Conservation (phyloP, 2,329 filamentous ascomycete species). For the Pseudogymnoascus sp. region DNA sequence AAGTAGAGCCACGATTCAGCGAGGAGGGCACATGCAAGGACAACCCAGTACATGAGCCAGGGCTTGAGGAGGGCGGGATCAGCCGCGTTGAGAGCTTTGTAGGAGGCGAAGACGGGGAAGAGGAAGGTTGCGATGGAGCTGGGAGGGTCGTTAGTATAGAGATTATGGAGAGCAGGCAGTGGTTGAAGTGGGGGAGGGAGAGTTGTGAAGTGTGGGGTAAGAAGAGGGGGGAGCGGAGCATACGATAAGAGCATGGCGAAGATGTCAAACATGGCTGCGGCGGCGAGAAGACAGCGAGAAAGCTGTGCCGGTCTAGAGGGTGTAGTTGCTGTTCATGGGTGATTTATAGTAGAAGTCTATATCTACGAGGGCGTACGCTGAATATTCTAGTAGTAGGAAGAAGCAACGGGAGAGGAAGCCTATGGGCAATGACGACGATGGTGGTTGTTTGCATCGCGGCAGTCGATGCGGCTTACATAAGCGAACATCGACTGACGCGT, state of each 20-base stretch:
- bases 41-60: constrained; percentile 99
- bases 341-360: not conserved
- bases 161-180: constrained; percentile 2
- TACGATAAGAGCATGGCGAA: constrained; percentile 72
- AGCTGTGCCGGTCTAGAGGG: not conserved
- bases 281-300: not conserved
- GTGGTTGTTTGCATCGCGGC: constrained; percentile 3
- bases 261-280: constrained; percentile 60
- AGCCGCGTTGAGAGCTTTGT: constrained; percentile 91
- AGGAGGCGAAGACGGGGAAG: constrained; percentile 93
- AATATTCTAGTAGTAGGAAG: not conserved
- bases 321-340: not conserved
- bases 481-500: not conserved
- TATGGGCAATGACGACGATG: not conserved
- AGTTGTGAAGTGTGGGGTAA: constrained; percentile 12
- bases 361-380: not conserved
- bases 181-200: constrained; percentile 13
- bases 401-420: not conserved
- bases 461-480: constrained; percentile 3
- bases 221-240: constrained; percentile 33
- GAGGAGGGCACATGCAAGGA: constrained; percentile 71
- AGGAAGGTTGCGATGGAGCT: constrained; percentile 84
- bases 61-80: constrained; percentile 84
- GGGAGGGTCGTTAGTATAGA: constrained; percentile 19
- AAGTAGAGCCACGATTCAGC: constrained; percentile 84